A percentile compares a stretch with the other conserved stretches of the same genome.
These are phyloP conservation scores for Fusarium lateritium DNA, from an alignment of 2,329 filamentous ascomycete genomes.

Conservation along the genomic window DNA sequence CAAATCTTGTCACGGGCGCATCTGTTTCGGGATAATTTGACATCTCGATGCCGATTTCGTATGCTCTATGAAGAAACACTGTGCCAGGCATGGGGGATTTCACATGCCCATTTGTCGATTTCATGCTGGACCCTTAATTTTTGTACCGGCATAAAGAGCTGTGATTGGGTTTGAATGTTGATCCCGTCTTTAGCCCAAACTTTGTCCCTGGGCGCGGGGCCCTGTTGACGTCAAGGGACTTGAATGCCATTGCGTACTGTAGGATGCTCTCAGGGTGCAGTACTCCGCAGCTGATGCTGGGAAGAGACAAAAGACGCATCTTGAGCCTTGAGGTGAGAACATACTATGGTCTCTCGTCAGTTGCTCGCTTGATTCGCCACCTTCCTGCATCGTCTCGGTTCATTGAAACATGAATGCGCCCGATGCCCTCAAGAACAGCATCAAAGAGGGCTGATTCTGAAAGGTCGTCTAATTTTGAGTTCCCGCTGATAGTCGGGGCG, in stretches of 20 bases:
- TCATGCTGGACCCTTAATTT: constrained; percentile 17
- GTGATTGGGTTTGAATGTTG: constrained; percentile 15
- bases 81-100: constrained; percentile 2
- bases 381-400: constrained; percentile 56
- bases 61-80: constrained; percentile 16
- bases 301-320: not conserved
- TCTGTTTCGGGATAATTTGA: constrained; percentile 8
- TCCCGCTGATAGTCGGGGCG: not conserved
- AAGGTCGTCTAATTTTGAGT: constrained; percentile 22
- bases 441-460: constrained; percentile 53
- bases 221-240: constrained; percentile 1
- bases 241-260: not conserved
- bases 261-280: not conserved
- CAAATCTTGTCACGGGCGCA: not conserved
- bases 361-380: constrained; percentile 56
- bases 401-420: constrained; percentile 55
- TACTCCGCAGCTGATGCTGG: not conserved
- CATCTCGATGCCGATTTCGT: constrained; percentile 7
- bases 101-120: constrained; percentile 9
- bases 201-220: constrained; percentile 10
- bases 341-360: constrained; percentile 39
- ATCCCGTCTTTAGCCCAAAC: constrained; percentile 12
- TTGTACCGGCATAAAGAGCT: not conserved
- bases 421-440: constrained; percentile 56
- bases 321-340: not conserved